These are phyloP conservation scores for Phyllosticta ampelicida DNA, from an alignment of 2,329 filamentous ascomycete species.

Conservation along the genomic window DNA sequence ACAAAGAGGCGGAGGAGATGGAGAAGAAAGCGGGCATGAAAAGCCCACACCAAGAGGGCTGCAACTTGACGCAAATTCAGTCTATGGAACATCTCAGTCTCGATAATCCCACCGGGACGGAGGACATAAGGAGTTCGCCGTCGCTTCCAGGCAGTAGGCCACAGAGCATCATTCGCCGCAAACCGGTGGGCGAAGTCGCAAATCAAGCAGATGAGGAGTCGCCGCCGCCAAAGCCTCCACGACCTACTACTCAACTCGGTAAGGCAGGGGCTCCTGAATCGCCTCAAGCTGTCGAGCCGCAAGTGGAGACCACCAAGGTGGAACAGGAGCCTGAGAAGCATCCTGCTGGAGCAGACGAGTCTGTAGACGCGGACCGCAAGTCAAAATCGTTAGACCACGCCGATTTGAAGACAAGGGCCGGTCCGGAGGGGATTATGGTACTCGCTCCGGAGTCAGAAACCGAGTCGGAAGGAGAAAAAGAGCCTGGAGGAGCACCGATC, in stretches of 20 bases:
- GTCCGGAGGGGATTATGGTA: not conserved
- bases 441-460: constrained; percentile 5
- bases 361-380: not conserved
- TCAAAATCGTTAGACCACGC: not conserved
- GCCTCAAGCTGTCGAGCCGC: not conserved
- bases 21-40: constrained; percentile 1
- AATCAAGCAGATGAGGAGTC: not conserved
- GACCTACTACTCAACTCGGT: not conserved
- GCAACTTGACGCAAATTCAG: not conserved
- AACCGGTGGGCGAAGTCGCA: not conserved
- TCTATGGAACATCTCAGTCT: not conserved
- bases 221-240: constrained; percentile 2
- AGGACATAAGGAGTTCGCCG: not conserved
- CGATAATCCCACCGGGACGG: not conserved
- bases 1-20: constrained; percentile 5
- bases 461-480: not conserved
- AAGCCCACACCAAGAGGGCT: not conserved
- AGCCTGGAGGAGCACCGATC: not conserved
- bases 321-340: not conserved
- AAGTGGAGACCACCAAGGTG: not conserved
- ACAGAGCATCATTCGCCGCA: not conserved
- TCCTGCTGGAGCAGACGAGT: not conserved
- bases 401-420: not conserved
- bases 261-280: not conserved
- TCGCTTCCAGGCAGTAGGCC: not conserved